phyloP scores from a whole-genome alignment of 208 protist genomes.

The Leishmania lainsoni region DNA sequence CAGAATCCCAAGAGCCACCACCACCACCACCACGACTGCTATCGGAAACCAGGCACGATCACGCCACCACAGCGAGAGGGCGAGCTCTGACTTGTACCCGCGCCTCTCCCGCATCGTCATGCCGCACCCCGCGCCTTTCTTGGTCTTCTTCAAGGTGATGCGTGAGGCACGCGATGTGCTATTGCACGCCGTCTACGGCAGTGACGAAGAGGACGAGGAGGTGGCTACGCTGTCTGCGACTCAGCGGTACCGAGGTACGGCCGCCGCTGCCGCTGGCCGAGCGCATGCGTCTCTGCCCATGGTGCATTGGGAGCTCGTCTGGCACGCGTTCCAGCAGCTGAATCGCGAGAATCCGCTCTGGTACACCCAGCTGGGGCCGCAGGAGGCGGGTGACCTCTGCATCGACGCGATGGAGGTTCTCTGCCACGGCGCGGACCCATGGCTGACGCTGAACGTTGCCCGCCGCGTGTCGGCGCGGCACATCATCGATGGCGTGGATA shows the following conservation, averaged over 20 bases:
- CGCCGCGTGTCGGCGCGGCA: constrained; percentile 54
- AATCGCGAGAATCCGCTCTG: constrained; percentile 75
- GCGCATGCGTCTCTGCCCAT: constrained; percentile 49
- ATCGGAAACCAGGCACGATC: not conserved
- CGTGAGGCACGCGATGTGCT: constrained; percentile 73
- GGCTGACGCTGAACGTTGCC: constrained; percentile 80
- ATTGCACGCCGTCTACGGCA: constrained; percentile 20
- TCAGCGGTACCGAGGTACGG: not conserved
- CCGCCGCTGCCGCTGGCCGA: constrained; percentile 1
- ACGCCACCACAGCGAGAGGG: not conserved
- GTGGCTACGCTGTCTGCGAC: not conserved
- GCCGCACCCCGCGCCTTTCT: constrained; percentile 71
- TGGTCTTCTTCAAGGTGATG: constrained; percentile 78
- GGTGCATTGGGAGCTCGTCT: constrained; percentile 87
- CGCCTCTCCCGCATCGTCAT: constrained; percentile 22
- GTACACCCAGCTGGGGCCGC: constrained; percentile 45
- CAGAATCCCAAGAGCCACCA: not conserved
- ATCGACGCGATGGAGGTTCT: constrained; percentile 68
- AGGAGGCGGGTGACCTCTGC: constrained; percentile 67
- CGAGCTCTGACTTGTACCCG: constrained; percentile 11
- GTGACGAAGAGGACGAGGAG: not conserved
- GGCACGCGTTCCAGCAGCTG: constrained; percentile 72
- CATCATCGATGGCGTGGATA: constrained; percentile 82
- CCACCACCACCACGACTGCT: not conserved
- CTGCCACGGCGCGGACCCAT: constrained; percentile 78